Percentiles rank a stretch among this genome's conserved stretches.
phyloP scores from a whole-genome alignment of 2,329 filamentous ascomycete genomes.

The Ascochyta koolunga region DNA sequence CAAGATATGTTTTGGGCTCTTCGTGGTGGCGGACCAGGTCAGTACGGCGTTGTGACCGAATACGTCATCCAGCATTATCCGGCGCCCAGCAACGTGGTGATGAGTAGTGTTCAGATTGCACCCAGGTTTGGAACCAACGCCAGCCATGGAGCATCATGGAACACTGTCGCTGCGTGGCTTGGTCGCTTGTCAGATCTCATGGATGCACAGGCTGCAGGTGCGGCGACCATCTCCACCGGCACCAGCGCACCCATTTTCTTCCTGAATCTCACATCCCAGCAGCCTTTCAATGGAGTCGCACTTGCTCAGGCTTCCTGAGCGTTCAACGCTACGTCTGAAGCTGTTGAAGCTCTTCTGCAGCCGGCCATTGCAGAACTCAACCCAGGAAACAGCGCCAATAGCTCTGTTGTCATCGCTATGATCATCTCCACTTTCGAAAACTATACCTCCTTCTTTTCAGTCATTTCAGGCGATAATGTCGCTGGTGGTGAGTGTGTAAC shows the following conservation, averaged over 20 bases:
- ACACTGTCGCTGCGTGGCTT: conserved; percentile 24
- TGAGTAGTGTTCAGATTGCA: conserved; percentile 12
- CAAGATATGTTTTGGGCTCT: conserved; percentile 27
- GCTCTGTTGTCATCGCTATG: conserved; percentile 10
- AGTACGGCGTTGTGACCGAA: conserved; percentile 21
- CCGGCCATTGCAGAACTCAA: conserved; percentile 16
- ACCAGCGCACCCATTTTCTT: conserved; percentile 1
- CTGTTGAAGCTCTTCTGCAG: conserved; percentile 22
- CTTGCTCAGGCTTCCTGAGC: conserved; percentile 27
- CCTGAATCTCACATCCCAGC: not conserved
- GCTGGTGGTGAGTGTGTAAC: conserved; percentile 34
- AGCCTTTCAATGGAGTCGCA: conserved; percentile 14
- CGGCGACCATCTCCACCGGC: conserved; percentile 21
- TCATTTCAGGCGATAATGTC: conserved; percentile 23
- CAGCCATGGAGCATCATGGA: conserved; percentile 32
- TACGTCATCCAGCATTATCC: conserved; percentile 25
- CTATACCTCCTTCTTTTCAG: conserved; percentile 23
- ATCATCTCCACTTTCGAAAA: conserved; percentile 7
- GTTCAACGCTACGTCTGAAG: conserved; percentile 27
- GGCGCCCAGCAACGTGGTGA: conserved; percentile 14
- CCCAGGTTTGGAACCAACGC: conserved; percentile 10
- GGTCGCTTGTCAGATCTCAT: conserved; percentile 34
- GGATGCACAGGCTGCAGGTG: conserved; percentile 34
- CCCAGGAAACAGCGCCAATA: conserved; percentile 6
- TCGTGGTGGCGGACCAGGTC: conserved; percentile 19